Evolutionary conservation across 192 early-diverging fungal genomes (phyloP).

Genomic region (Pilaira anomala): DNA sequence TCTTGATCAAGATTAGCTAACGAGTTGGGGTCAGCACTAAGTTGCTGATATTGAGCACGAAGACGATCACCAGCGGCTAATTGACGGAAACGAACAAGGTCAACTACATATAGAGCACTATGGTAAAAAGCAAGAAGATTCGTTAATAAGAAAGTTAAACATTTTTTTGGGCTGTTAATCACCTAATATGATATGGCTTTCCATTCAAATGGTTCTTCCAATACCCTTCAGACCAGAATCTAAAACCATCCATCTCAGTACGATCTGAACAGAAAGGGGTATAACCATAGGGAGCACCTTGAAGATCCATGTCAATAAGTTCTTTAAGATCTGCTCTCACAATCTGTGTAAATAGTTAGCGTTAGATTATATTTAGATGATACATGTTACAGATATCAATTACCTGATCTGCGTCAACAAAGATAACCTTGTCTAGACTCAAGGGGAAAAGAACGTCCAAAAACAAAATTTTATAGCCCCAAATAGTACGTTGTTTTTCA

Average conservation of each 20-base stretch:
- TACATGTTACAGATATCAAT: too few species aligned
- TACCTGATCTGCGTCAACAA: conserved; percentile 97
- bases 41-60: conserved; percentile 88
- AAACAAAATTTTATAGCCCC: conserved; percentile 99
- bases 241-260: conserved; percentile 91
- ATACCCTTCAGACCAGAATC: conserved; percentile 98
- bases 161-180: too few species aligned
- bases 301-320: conserved; percentile 86
- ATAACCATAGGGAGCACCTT: conserved; percentile 95
- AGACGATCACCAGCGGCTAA: conserved; percentile 92
- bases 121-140: neutral
- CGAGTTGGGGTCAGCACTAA: conserved; percentile 83
- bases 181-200: conserved; percentile 91
- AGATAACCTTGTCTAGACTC: conserved; percentile 89
- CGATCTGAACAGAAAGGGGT: conserved; percentile 94
- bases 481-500: conserved; percentile 96
- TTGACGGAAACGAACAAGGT: conserved; percentile 87
- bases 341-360: conserved; percentile 56
- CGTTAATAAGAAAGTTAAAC: neutral
- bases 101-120: conserved; percentile 94
- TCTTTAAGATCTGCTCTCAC: conserved; percentile 95
- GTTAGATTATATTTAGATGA: neutral
- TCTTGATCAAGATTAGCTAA: conserved; percentile 98
- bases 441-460: conserved; percentile 97
- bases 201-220: conserved; percentile 87